phyloP scores from a whole-genome alignment of 2,329 filamentous ascomycete genomes.

The Ceratocystis papillata region DNA sequence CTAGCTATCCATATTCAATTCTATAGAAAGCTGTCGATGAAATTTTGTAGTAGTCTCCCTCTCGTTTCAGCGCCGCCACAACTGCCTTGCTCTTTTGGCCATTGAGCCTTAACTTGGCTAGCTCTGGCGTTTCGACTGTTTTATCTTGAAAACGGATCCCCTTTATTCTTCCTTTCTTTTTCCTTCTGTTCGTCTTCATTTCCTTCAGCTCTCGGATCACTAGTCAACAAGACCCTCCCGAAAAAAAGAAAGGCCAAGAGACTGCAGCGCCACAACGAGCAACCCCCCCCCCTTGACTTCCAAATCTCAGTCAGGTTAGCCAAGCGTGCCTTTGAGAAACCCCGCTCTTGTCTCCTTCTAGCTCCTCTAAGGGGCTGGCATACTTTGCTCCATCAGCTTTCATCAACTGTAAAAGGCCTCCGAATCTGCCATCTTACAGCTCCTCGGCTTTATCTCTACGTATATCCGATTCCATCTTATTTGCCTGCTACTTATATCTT shows the following conservation, averaged over 20 bases:
- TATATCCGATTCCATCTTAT: background rate
- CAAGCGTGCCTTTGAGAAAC: background rate
- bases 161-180: background rate
- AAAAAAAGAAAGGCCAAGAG: background rate
- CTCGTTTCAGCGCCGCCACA: conserved; percentile 4
- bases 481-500: background rate
- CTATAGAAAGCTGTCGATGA: background rate
- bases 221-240: background rate
- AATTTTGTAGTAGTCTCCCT: background rate
- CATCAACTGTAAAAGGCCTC: background rate
- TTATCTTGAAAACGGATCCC: background rate
- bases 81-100: background rate
- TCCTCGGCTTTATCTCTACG: background rate
- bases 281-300: background rate
- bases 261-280: background rate
- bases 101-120: no score
- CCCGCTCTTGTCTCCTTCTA: background rate
- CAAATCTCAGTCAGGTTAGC: background rate
- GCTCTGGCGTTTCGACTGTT: no score
- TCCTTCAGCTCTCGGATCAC: background rate
- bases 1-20: background rate
- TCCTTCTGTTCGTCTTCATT: background rate
- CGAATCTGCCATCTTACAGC: background rate
- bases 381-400: background rate
- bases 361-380: background rate